Conservation (phyloP, 441 rosid genomes). For the Melastoma candidum region DNA sequence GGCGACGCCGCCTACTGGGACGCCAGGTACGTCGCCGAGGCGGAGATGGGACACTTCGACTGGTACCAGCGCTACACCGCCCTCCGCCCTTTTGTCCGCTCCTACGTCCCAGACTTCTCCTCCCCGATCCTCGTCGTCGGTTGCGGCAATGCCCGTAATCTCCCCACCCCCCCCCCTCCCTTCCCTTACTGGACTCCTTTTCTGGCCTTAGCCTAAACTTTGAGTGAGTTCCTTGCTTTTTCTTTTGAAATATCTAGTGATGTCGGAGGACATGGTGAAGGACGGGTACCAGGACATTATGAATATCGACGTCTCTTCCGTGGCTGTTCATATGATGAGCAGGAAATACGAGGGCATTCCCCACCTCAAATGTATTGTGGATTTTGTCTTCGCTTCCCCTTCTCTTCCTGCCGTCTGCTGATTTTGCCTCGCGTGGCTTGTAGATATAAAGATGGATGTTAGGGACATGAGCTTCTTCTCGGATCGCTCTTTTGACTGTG, state of each 20-base stretch:
- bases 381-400: not conserved
- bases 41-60: conserved; percentile 45
- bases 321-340: conserved; percentile 77
- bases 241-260: conserved; percentile 30
- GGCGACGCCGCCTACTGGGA: conserved; percentile 89
- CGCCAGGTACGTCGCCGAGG: conserved; percentile 68
- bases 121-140: conserved; percentile 88
- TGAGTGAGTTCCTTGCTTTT: not conserved
- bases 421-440: conserved; percentile 21
- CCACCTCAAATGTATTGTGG: conserved; percentile 73
- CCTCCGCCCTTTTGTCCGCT: conserved; percentile 78
- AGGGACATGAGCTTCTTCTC: conserved; percentile 79
- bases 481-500: conserved; percentile 59
- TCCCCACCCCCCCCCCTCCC: not conserved
- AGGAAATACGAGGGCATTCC: conserved; percentile 52
- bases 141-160: conserved; percentile 89
- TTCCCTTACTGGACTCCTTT: no score
- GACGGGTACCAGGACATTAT: conserved; percentile 76
- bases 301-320: conserved; percentile 76
- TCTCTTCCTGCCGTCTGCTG: not conserved
- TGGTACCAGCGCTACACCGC: conserved; percentile 94
- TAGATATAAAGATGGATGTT: conserved; percentile 87
- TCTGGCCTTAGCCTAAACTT: no score
- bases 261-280: conserved; percentile 94
- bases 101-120: conserved; percentile 39